Base-by-base conservation (phyloP, 768 basidiomycete species). In the Strobilomyces echinocephalus region DNA sequence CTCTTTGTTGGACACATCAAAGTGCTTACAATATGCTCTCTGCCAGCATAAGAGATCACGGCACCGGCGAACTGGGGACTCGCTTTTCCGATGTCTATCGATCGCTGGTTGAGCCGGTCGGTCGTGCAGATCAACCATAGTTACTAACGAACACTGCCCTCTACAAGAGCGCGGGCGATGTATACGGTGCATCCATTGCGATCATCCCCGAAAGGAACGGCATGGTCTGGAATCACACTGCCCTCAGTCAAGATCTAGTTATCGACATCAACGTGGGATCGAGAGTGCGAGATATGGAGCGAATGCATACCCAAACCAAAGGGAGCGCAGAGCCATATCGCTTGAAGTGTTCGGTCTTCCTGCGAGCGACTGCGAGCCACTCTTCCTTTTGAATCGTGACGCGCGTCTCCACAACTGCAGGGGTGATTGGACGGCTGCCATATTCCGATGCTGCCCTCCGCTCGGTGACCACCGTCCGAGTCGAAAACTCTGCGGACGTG, bases 31-130 rank as follows among this genome's bases (percentile, higher is more conserved):
- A 64, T 60, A 51, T 62, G 64, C 45, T 73, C 72, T 46, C 60
- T 72, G 5, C 73, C 73, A 21, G 67, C 66, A 49, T 57, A 73
- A 24, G 64, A 60, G 18, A 74, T 65, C 4, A 62, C 58, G 1
- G 70, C 72, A 18, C 72, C 72, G 20, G 61, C 3, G 12, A 62
- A 63, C 28, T 73, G 69, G 28, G 59, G 50, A 4, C 66, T 61
- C 48, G 71, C 69, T 57, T 69, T 73, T 6, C 72, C 72, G 15
- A 74, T 58, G 33, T 73, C 73, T 73, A 30, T 4, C 18, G 15
- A 53, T 35, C 43, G 28, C 43, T 15, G 26, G 30, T 15, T 24
- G 21, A 56, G 49, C 28, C 6, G 21, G 7, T 38, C 3, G 21
- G 26, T 4, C 1, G 26, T 11, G 4, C 2, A 8, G 26, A 28